These are phyloP conservation scores for Nissolia schottii DNA, from an alignment of 306 rosid species.

Conservation along the genomic window DNA sequence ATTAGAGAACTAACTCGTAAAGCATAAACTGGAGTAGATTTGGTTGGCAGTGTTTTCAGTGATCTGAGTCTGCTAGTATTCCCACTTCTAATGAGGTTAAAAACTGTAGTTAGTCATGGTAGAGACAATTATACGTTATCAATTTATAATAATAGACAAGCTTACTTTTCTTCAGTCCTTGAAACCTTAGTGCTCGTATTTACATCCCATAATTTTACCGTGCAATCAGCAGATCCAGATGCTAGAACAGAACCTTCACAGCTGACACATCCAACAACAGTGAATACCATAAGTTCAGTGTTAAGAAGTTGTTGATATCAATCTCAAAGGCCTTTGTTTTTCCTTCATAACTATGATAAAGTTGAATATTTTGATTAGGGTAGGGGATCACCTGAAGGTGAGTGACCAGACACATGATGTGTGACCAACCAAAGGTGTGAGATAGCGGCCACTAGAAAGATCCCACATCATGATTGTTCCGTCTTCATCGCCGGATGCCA, in stretches of 20 bases:
- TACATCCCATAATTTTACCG: conserved; percentile 95
- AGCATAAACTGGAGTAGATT: conserved; percentile 71
- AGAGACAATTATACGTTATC: not conserved
- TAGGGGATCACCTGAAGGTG: conserved; percentile 64
- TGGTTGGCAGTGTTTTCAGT: conserved; percentile 76
- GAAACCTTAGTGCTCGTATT: conserved; percentile 70
- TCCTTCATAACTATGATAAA: not conserved
- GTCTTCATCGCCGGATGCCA: conserved; percentile 98
- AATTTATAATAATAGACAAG: not conserved
- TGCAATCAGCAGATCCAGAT: conserved; percentile 94
- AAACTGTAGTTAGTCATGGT: conserved; percentile 1
- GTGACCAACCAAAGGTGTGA: conserved; percentile 84
- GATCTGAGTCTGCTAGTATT: conserved; percentile 72
- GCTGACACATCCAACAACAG: conserved; percentile 40
- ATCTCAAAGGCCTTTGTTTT: not conserved
- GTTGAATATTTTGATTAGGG: not conserved
- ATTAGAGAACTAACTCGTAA: conserved; percentile 54
- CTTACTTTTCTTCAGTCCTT: conserved; percentile 77
- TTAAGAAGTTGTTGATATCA: not conserved
- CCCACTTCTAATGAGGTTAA: conserved; percentile 50
- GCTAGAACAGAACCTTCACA: conserved; percentile 94
- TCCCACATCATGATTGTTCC: conserved; percentile 99
- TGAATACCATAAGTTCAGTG: not conserved
- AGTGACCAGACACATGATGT: conserved; percentile 91
- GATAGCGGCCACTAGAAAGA: conserved; percentile 83